These are phyloP conservation scores for Dothistroma septosporum DNA, from an alignment of 2,329 filamentous ascomycete species.

Conservation along the genomic window DNA sequence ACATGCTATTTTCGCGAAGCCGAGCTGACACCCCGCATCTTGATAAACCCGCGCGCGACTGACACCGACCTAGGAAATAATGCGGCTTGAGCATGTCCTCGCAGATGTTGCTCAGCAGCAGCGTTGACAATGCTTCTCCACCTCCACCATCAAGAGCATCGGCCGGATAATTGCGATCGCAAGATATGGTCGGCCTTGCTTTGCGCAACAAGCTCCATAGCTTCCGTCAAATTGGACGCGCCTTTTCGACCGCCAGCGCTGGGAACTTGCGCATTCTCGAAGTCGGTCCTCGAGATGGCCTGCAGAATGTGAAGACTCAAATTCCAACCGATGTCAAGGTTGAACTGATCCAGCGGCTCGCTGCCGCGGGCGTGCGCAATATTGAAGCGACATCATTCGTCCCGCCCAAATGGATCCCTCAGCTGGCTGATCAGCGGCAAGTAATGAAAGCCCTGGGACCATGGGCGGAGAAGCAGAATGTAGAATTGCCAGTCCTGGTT, in stretches of 20 bases:
- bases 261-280: neutral
- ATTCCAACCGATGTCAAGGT: slow-evolving; percentile 37
- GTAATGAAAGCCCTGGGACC: slow-evolving; percentile 14
- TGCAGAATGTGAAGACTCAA: neutral
- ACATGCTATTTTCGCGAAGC: too few species aligned
- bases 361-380: slow-evolving; percentile 47
- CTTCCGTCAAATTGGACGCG: neutral
- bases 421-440: slow-evolving; percentile 34
- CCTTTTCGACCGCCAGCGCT: neutral
- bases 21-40: too few species aligned
- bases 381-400: slow-evolving; percentile 54
- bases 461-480: slow-evolving; percentile 9
- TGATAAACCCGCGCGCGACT: neutral
- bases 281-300: slow-evolving; percentile 2
- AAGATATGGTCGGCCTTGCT: neutral
- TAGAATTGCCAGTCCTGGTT: slow-evolving; percentile 32
- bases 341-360: slow-evolving; percentile 46
- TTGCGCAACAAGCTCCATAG: neutral
- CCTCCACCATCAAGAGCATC: neutral
- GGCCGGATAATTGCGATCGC: neutral
- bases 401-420: slow-evolving; percentile 52
- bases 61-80: neutral
- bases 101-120: neutral
- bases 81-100: neutral
- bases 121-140: neutral